A percentile compares a stretch with the other conserved stretches of the same genome.
Evolutionary conservation across 164 flowering plant genomes (phyloP).

Genomic region (Pachysandra terminalis): DNA sequence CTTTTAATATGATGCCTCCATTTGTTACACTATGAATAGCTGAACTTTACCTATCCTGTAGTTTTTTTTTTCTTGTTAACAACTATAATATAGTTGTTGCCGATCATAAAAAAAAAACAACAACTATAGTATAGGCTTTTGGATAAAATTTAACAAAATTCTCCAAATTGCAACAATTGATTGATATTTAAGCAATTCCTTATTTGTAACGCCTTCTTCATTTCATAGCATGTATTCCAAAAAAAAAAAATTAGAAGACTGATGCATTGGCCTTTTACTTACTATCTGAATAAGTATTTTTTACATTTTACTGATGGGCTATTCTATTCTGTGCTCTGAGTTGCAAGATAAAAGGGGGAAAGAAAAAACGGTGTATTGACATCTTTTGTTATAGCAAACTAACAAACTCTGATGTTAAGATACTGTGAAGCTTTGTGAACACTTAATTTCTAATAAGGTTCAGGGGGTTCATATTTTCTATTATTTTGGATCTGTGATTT

Average conservation of each 20-base stretch:
- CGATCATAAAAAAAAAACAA: no score
- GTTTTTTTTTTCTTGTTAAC: no score
- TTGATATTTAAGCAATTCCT: neutral
- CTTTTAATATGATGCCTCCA: neutral
- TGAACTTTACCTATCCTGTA: no score
- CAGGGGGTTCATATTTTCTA: neutral
- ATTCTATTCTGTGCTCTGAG: no score
- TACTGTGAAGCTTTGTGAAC: neutral
- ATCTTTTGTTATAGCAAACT: no score
- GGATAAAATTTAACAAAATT: neutral
- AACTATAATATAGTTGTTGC: no score
- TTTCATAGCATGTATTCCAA: neutral
- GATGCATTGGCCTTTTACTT: neutral
- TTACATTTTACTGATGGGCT: no score
- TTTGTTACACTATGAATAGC: neutral
- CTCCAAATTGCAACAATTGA: neutral
- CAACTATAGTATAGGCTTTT: neutral
- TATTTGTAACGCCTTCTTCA: neutral
- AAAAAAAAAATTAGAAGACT: neutral
- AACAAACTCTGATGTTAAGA: no score
- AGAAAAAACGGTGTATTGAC: no score
- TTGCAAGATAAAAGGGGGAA: no score
- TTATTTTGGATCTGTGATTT: neutral
- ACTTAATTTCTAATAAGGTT: neutral
- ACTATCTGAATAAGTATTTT: no score